A percentile compares a stretch with the other conserved stretches of the same genome.
Evolutionary conservation across 164 flowering plant species (phyloP).

Genomic region (Pachysandra terminalis): DNA sequence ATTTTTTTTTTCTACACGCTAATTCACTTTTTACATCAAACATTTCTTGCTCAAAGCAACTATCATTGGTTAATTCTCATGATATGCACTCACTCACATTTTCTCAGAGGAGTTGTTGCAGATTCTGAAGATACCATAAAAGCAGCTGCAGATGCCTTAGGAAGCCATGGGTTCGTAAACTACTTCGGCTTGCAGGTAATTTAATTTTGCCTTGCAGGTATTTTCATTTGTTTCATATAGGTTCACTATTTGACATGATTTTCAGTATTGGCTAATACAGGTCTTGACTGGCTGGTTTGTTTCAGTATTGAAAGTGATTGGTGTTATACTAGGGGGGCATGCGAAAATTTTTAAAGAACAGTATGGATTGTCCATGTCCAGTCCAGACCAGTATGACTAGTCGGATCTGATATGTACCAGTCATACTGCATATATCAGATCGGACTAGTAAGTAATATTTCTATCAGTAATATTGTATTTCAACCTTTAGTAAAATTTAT

Average conservation of each 20-base stretch:
- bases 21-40: neutral
- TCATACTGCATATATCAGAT: no score
- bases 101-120: constrained; percentile 76
- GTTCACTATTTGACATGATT: neutral
- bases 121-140: constrained; percentile 75
- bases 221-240: constrained; percentile 9
- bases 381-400: no score
- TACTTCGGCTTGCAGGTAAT: constrained; percentile 94
- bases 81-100: constrained; percentile 14
- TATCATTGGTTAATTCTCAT: constrained; percentile 7
- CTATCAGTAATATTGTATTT: no score
- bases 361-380: no score
- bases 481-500: no score
- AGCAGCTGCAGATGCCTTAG: constrained; percentile 70
- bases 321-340: no score
- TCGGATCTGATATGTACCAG: no score
- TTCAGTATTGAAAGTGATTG: no score
- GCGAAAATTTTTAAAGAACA: no score
- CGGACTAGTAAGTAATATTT: no score
- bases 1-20: neutral
- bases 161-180: constrained; percentile 80
- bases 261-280: no score
- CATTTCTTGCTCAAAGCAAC: neutral
- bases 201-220: constrained; percentile 90
- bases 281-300: no score